A percentile compares a stretch with the other conserved stretches of the same genome.
These are phyloP conservation scores for Actinomortierella ambigua DNA, from an alignment of 371 early-diverging fungal genomes.

Conservation along the genomic window DNA sequence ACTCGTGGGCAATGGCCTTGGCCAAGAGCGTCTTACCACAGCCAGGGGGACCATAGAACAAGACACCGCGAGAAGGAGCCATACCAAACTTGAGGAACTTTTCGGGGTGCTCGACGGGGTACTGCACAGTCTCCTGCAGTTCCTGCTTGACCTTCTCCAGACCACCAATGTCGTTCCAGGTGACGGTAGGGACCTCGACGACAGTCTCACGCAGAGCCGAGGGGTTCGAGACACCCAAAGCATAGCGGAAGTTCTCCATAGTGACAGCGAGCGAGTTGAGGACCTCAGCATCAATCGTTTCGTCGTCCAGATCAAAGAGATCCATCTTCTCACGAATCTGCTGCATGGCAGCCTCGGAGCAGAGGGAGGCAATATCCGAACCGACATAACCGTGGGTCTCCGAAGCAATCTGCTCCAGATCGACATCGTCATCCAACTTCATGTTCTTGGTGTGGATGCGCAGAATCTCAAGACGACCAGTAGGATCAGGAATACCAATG, in stretches of 20 bases:
- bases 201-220: conserved; percentile 99
- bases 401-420: conserved; percentile 97
- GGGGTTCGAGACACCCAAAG: conserved; percentile 97
- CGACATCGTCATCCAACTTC: conserved; percentile 97
- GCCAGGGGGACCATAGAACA: conserved; percentile 99
- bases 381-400: conserved; percentile 99
- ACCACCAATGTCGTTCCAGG: conserved; percentile 99
- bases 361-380: conserved; percentile 98
- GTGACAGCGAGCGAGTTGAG: conserved; percentile 98
- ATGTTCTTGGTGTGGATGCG: conserved; percentile 99
- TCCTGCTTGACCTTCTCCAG: conserved; percentile 99
- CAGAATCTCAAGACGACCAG: conserved; percentile 98
- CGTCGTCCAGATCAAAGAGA: conserved; percentile 98
- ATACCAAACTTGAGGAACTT: conserved; percentile 99
- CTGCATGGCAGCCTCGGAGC: conserved; percentile 99
- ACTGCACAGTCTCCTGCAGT: conserved; percentile 99
- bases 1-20: conserved; percentile 99
- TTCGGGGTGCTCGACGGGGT: conserved; percentile 99
- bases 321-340: conserved; percentile 99
- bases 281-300: conserved; percentile 98
- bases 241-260: conserved; percentile 98
- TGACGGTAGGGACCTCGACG: conserved; percentile 98
- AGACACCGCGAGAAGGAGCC: conserved; percentile 99
- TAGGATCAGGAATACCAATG: conserved; percentile 99
- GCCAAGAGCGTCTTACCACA: conserved; percentile 99